Conservation (phyloP, 345 rosid species). For the Euphorbia pulcherrima region DNA sequence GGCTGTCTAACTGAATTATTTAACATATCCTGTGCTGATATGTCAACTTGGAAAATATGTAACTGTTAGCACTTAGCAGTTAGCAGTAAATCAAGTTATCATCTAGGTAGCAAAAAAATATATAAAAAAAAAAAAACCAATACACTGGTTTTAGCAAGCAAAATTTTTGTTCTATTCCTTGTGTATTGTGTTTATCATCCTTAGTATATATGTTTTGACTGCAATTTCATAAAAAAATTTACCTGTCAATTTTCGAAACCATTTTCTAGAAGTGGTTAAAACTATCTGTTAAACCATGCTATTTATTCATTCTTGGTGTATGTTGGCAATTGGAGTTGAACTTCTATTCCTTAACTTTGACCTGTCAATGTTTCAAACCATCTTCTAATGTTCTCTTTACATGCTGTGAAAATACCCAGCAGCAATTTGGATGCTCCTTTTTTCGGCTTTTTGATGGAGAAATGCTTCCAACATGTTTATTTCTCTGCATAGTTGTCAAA, state of each 20-base stretch:
- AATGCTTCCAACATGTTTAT: too few species aligned
- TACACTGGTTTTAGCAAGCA: background rate
- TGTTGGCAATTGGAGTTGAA: background rate
- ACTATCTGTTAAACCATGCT: background rate
- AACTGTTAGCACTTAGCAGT: too few species aligned
- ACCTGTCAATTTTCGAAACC: too few species aligned
- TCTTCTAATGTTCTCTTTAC: background rate
- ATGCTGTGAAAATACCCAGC: background rate
- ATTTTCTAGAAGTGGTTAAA: too few species aligned
- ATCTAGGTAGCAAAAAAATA: background rate
- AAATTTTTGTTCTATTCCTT: too few species aligned
- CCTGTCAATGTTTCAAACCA: background rate
- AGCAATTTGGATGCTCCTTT: too few species aligned
- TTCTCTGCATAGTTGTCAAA: too few species aligned
- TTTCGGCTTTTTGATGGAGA: too few species aligned
- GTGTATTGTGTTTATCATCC: too few species aligned
- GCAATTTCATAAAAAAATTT: too few species aligned
- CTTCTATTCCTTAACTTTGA: background rate
- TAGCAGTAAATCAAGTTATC: background rate
- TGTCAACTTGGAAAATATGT: background rate
- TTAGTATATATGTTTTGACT: too few species aligned
- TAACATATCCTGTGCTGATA: background rate
- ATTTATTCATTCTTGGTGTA: background rate
- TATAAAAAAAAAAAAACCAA: too few species aligned
- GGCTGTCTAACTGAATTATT: background rate